These are phyloP conservation scores for Bocquillonia castaneifolia DNA, from an alignment of 441 rosid species.

Conservation along the genomic window DNA sequence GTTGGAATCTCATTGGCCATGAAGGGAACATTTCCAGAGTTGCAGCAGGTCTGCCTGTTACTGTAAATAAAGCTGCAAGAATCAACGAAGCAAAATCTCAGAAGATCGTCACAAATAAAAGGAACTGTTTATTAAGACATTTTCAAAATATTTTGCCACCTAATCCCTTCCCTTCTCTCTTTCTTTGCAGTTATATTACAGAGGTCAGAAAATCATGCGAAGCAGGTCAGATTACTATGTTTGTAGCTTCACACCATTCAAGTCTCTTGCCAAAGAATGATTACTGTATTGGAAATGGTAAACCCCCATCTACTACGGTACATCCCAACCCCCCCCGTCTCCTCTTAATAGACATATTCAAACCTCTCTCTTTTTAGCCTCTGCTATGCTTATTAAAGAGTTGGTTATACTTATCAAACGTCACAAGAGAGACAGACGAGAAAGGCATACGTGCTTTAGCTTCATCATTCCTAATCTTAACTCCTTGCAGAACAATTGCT, in stretches of 20 bases:
- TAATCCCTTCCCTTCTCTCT: slow-evolving; percentile 25
- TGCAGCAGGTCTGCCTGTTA: slow-evolving; percentile 75
- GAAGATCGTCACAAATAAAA: slow-evolving; percentile 28
- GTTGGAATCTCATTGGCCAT: slow-evolving; percentile 97
- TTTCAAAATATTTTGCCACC: slow-evolving; percentile 22
- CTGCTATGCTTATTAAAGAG: slow-evolving; percentile 22
- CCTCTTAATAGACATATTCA: slow-evolving; percentile 43
- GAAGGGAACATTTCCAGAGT: slow-evolving; percentile 99
- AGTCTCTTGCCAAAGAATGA: slow-evolving; percentile 54
- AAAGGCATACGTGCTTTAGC: slow-evolving; percentile 65
- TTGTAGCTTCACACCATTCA: slow-evolving; percentile 70
- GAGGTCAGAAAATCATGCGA: slow-evolving; percentile 46
- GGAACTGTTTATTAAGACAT: slow-evolving; percentile 16
- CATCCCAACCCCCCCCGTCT: too few relatives aligned
- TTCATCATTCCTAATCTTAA: slow-evolving; percentile 73
- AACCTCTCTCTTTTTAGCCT: slow-evolving; percentile 24
- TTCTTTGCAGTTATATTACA: slow-evolving; percentile 34
- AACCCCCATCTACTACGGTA: slow-evolving; percentile 25
- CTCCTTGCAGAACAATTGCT: slow-evolving; percentile 88
- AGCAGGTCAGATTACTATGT: slow-evolving; percentile 50
- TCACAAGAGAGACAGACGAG: slow-evolving; percentile 39
- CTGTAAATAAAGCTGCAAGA: slow-evolving; percentile 78
- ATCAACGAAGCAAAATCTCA: slow-evolving; percentile 41
- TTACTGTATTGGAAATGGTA: slow-evolving; percentile 56
- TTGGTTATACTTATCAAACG: slow-evolving; percentile 57